phyloP scores from a whole-genome alignment of 352 stramenopile genomes.

The Globisporangium echinulatum region DNA sequence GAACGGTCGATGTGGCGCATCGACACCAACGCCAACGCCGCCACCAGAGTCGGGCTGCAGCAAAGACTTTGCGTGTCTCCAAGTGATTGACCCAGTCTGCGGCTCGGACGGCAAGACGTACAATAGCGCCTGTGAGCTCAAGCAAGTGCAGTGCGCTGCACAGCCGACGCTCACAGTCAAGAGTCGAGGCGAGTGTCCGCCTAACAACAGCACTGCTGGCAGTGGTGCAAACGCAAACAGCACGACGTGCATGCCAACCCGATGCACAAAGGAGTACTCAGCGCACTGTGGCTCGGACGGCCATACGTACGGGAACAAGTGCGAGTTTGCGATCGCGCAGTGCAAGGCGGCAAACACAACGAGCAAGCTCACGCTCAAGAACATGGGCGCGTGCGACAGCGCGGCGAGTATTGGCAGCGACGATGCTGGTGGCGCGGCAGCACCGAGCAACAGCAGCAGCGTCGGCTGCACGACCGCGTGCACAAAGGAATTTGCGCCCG shows the following conservation, averaged over 20 bases:
- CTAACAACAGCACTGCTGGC: background rate
- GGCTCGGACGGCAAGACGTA: slow-evolving; percentile 31
- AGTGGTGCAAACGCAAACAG: background rate
- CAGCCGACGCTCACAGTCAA: background rate
- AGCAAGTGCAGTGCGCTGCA: background rate
- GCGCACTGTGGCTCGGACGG: no score
- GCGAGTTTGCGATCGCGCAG: slow-evolving; percentile 2
- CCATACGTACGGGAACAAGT: no score
- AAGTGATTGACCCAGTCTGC: slow-evolving; percentile 13
- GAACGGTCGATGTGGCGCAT: background rate
- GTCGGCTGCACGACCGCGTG: slow-evolving; percentile 2
- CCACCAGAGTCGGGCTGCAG: background rate
- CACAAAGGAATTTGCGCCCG: slow-evolving; percentile 1
- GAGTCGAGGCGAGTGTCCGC: background rate
- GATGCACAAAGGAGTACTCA: no score
- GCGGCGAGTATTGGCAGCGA: background rate
- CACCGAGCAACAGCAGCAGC: background rate
- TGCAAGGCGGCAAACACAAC: slow-evolving; percentile 1
- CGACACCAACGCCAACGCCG: background rate
- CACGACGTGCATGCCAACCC: background rate
- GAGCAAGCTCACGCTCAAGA: background rate
- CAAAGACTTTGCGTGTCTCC: slow-evolving; percentile 2
- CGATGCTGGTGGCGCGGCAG: background rate
- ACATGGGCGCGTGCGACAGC: background rate
- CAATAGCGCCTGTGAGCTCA: slow-evolving; percentile 4